Percentiles rank a stretch among this genome's conserved stretches.
These are phyloP conservation scores for Angophora floribunda DNA, from an alignment of 345 rosid species.

Conservation along the genomic window DNA sequence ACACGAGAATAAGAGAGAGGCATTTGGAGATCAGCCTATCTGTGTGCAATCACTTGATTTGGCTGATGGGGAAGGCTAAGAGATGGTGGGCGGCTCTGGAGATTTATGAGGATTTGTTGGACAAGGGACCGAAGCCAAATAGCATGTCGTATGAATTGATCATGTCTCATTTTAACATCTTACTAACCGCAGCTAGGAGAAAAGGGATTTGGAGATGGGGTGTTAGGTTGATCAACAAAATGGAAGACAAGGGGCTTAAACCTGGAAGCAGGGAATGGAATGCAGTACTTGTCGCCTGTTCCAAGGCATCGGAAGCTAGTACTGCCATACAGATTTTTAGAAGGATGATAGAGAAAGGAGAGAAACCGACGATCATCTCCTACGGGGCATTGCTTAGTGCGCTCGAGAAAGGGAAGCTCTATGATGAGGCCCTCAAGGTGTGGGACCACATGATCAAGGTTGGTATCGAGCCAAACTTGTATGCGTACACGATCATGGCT, in stretches of 20 bases:
- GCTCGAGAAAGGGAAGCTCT: conserved; percentile 81
- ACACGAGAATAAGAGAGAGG: conserved; percentile 57
- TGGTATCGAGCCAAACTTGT: conserved; percentile 56
- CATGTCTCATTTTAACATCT: conserved; percentile 62
- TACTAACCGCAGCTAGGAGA: conserved; percentile 65
- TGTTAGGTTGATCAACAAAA: conserved; percentile 60
- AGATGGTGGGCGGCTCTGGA: conserved; percentile 99
- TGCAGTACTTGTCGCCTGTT: conserved; percentile 84
- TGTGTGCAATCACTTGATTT: conserved; percentile 91
- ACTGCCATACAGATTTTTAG: conserved; percentile 76
- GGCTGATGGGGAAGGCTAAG: conserved; percentile 93
- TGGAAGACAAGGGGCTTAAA: conserved; percentile 84
- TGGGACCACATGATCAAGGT: conserved; percentile 94
- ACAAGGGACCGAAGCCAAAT: conserved; percentile 81
- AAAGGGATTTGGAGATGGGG: conserved; percentile 95
- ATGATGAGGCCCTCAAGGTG: conserved; percentile 71
- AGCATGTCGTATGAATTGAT: conserved; percentile 61
- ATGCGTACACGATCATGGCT: conserved; percentile 84
- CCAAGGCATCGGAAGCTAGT: conserved; percentile 74
- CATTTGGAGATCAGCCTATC: conserved; percentile 54
- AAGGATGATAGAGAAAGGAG: conserved; percentile 82
- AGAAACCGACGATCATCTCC: conserved; percentile 80
- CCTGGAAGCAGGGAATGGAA: conserved; percentile 81
- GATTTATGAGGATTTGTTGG: conserved; percentile 84
- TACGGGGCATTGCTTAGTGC: conserved; percentile 84